Evolutionary conservation across 78 protist species (phyloP).

Genomic region (Polysphondylium violaceum): DNA sequence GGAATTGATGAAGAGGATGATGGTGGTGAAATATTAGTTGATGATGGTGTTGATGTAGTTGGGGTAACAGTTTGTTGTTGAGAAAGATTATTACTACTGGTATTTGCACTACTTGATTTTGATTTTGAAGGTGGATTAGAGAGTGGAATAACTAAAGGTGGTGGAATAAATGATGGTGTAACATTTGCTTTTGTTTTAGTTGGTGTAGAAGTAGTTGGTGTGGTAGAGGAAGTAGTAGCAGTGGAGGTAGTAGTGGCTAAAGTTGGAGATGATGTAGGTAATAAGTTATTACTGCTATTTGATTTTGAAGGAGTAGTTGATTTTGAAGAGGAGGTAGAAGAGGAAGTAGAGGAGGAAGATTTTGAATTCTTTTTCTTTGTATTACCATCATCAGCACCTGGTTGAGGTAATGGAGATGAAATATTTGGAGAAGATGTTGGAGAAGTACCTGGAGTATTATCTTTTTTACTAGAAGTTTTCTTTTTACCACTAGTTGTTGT

Average conservation of each 20-base stretch:
- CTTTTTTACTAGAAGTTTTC: background rate
- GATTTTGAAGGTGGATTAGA: conserved; percentile 37
- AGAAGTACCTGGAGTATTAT: background rate
- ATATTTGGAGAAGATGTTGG: background rate
- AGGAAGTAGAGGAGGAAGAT: background rate
- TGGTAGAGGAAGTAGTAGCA: background rate
- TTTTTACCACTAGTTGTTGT: background rate
- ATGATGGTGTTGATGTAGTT: background rate
- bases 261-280: background rate
- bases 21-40: too few species aligned
- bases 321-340: background rate
- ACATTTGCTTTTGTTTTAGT: conserved; percentile 16
- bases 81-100: background rate
- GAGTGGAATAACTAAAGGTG: conserved; percentile 10
- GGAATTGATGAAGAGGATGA: background rate
- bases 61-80: background rate
- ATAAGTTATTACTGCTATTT: background rate
- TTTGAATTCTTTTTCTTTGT: background rate
- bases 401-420: conserved; percentile 1
- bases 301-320: background rate
- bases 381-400: background rate
- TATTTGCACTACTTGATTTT: background rate
- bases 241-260: background rate
- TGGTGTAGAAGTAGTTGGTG: conserved; percentile 18
- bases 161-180: conserved; percentile 63